These are phyloP conservation scores for Pelargonium fulgidum DNA, from an alignment of 441 rosid species.

Conservation along the genomic window DNA sequence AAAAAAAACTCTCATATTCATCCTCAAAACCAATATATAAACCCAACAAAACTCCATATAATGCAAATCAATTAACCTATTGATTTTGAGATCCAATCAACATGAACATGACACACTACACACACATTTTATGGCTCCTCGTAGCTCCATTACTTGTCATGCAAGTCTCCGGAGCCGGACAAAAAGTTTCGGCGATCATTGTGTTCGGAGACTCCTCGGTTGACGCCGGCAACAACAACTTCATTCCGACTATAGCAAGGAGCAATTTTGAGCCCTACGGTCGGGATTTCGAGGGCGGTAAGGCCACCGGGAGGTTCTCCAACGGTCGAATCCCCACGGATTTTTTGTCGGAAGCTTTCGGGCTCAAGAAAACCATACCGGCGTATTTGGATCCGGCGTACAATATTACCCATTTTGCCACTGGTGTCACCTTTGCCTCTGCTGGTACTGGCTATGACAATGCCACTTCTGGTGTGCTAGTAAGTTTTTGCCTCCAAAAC, in stretches of 20 bases:
- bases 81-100: too few relatives aligned
- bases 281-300: conserved; percentile 43
- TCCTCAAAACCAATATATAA: too few relatives aligned
- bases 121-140: conserved; percentile 6
- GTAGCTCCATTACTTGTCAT: conserved; percentile 17
- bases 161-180: not conserved
- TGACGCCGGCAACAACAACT: conserved; percentile 59
- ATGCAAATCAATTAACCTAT: too few relatives aligned
- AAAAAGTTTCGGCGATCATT: conserved; percentile 45
- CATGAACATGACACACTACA: conserved; percentile 12
- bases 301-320: conserved; percentile 52
- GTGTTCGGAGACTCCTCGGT: conserved; percentile 66
- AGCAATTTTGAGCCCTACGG: conserved; percentile 66
- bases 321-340: conserved; percentile 53
- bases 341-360: conserved; percentile 41
- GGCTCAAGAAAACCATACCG: conserved; percentile 41
- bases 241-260: conserved; percentile 48
- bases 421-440: conserved; percentile 61
- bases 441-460: conserved; percentile 66
- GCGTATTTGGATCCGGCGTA: conserved; percentile 54
- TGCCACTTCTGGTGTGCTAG: conserved; percentile 52
- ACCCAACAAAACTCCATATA: too few relatives aligned
- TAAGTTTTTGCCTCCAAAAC: too few relatives aligned
- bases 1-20: too few relatives aligned
- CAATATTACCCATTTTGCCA: conserved; percentile 47